phyloP scores from a whole-genome alignment of 2,329 filamentous ascomycete species.

The Aspergillus thermomutatus region DNA sequence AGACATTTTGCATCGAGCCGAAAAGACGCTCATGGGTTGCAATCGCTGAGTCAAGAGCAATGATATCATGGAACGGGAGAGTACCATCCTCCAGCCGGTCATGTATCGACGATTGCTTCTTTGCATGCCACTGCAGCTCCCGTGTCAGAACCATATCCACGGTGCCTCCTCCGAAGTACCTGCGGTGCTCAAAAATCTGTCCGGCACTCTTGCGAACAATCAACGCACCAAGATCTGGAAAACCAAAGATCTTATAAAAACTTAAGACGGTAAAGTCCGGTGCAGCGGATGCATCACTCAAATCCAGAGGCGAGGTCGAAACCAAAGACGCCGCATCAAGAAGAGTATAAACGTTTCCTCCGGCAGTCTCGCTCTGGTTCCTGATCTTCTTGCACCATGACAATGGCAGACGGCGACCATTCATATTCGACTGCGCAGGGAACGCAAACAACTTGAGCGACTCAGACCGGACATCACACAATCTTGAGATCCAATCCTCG shows the following conservation, averaged over 20 bases:
- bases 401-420: constrained; percentile 71
- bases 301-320: constrained; percentile 71
- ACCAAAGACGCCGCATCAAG: constrained; percentile 81
- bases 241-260: constrained; percentile 97
- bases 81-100: constrained; percentile 88
- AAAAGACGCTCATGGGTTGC: constrained; percentile 67
- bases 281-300: constrained; percentile 58
- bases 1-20: constrained; percentile 65
- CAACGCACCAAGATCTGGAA: constrained; percentile 83
- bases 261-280: constrained; percentile 87
- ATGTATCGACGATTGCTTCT: constrained; percentile 69
- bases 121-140: constrained; percentile 79
- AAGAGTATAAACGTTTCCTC: constrained; percentile 60
- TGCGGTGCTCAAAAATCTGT: constrained; percentile 61
- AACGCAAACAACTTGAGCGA: constrained; percentile 65
- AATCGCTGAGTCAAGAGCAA: constrained; percentile 75
- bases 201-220: constrained; percentile 72
- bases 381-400: constrained; percentile 60
- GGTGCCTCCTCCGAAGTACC: constrained; percentile 91
- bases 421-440: constrained; percentile 90
- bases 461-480: constrained; percentile 13
- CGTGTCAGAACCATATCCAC: constrained; percentile 81
- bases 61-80: constrained; percentile 82
- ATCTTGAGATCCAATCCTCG: constrained; percentile 58
- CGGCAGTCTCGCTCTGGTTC: constrained; percentile 20